phyloP scores from a whole-genome alignment of 2,329 filamentous ascomycete species.

The Cadophora gregata region DNA sequence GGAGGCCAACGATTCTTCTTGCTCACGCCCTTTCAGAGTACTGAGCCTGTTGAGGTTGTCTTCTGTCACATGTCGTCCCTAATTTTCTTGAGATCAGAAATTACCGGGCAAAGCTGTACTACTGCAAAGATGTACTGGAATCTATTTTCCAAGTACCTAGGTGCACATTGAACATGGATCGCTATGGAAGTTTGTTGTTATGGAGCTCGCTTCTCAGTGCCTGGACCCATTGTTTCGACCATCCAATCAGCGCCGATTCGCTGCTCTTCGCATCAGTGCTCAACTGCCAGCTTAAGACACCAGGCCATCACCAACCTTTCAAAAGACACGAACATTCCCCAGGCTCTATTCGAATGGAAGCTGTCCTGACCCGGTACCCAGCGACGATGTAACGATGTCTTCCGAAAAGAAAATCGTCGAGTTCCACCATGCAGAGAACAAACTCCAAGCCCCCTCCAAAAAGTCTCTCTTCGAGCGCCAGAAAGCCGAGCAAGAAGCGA shows the following conservation, averaged over 20 bases:
- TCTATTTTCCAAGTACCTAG: too few species aligned
- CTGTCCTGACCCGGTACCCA: too few species aligned
- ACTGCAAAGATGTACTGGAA: too few species aligned
- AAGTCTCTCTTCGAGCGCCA: slow-evolving; percentile 89
- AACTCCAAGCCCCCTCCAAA: slow-evolving; percentile 80
- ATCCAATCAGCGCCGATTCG: neutral
- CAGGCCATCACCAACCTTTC: neutral
- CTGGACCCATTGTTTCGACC: neutral
- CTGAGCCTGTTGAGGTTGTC: too few species aligned
- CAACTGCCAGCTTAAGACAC: neutral
- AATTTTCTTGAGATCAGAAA: too few species aligned
- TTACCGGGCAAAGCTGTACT: too few species aligned
- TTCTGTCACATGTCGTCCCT: too few species aligned
- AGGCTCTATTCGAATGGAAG: neutral
- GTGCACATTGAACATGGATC: too few species aligned
- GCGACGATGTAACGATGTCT: slow-evolving; percentile 28
- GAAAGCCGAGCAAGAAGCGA: slow-evolving; percentile 87
- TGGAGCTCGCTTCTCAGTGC: neutral
- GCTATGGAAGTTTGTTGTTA: slow-evolving; percentile 1
- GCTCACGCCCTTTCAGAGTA: too few species aligned
- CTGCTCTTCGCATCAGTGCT: neutral
- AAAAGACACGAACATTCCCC: neutral
- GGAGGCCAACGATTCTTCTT: too few species aligned
- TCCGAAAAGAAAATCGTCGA: slow-evolving; percentile 42
- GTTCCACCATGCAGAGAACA: slow-evolving; percentile 77